Conservation (phyloP, 345 rosid species). For the Cardiospermum halicacabum region DNA sequence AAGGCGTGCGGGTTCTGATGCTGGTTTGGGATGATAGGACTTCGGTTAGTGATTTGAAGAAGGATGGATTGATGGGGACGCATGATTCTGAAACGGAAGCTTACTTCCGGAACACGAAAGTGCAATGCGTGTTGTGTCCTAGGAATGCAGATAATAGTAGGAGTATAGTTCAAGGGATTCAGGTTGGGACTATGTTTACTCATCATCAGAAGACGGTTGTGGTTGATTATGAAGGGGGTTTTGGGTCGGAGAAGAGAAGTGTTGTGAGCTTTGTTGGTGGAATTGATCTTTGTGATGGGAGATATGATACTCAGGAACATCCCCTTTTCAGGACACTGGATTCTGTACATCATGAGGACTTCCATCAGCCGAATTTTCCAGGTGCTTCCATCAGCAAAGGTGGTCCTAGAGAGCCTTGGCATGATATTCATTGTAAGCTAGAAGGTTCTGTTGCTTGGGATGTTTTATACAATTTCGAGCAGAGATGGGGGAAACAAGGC, state of each 20-base stretch:
- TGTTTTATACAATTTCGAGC: constrained; percentile 82
- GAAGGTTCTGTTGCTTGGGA: constrained; percentile 95
- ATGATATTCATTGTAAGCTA: constrained; percentile 78
- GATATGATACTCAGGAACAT: constrained; percentile 75
- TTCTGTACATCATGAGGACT: constrained; percentile 49
- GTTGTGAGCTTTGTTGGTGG: constrained; percentile 85
- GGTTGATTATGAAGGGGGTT: constrained; percentile 47
- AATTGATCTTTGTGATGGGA: constrained; percentile 83
- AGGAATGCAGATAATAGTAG: constrained; percentile 42
- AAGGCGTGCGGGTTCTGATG: constrained; percentile 57
- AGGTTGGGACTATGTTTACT: constrained; percentile 51
- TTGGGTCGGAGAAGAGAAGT: constrained; percentile 27
- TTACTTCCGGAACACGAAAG: constrained; percentile 49
- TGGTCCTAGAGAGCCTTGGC: constrained; percentile 98
- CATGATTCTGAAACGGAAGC: constrained; percentile 62
- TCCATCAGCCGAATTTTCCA: constrained; percentile 77
- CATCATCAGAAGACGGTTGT: constrained; percentile 79
- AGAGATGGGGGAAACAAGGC: constrained; percentile 75
- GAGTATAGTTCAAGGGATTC: constrained; percentile 41
- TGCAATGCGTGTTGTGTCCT: constrained; percentile 65
- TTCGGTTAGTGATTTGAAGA: constrained; percentile 36
- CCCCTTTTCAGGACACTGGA: constrained; percentile 56
- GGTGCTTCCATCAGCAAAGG: constrained; percentile 61
- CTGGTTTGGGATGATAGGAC: constrained; percentile 87
- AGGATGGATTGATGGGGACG: constrained; percentile 68